A percentile compares a stretch with the other conserved stretches of the same genome.
Evolutionary conservation across 768 basidiomycete species (phyloP).

Genomic region (Mycena haematopus): DNA sequence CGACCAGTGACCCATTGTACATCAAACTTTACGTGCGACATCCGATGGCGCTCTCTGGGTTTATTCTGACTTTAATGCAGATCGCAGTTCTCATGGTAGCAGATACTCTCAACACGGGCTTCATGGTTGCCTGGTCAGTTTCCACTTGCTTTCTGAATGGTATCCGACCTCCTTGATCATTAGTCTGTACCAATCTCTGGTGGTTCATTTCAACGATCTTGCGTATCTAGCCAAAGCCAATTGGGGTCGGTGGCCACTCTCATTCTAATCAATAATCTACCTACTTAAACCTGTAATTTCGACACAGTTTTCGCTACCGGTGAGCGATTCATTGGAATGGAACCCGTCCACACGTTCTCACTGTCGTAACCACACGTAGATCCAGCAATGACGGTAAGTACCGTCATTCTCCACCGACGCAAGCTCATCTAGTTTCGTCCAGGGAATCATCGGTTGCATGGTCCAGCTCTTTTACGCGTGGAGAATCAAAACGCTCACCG

Average conservation of each 20-base stretch:
- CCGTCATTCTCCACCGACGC: neutral
- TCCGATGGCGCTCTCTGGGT: neutral
- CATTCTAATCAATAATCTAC: neutral
- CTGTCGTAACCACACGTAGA: slow-evolving; percentile 15
- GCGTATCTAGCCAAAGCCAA: slow-evolving; percentile 34
- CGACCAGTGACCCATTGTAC: slow-evolving; percentile 24
- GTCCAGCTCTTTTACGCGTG: slow-evolving; percentile 38
- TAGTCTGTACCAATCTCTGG: slow-evolving; percentile 42
- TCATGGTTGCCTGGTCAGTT: slow-evolving; percentile 34
- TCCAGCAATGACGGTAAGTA: slow-evolving; percentile 34
- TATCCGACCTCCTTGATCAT: neutral
- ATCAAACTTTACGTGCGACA: slow-evolving; percentile 29
- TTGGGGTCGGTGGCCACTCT: slow-evolving; percentile 33
- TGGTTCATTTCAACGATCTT: slow-evolving; percentile 42
- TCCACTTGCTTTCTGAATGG: neutral
- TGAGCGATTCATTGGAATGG: slow-evolving; percentile 1
- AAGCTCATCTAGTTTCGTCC: neutral
- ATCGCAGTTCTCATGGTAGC: slow-evolving; percentile 42
- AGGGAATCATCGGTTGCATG: slow-evolving; percentile 35
- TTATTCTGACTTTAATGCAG: slow-evolving; percentile 30
- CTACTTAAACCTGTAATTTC: neutral
- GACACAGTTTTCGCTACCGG: slow-evolving; percentile 34
- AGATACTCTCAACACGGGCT: slow-evolving; percentile 46
- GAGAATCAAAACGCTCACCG: slow-evolving; percentile 32
- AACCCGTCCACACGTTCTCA: neutral